A percentile compares a stretch with the other conserved stretches of the same genome.
Evolutionary conservation across 768 basidiomycete genomes (phyloP).

Genomic region (Tulasnella sp.): DNA sequence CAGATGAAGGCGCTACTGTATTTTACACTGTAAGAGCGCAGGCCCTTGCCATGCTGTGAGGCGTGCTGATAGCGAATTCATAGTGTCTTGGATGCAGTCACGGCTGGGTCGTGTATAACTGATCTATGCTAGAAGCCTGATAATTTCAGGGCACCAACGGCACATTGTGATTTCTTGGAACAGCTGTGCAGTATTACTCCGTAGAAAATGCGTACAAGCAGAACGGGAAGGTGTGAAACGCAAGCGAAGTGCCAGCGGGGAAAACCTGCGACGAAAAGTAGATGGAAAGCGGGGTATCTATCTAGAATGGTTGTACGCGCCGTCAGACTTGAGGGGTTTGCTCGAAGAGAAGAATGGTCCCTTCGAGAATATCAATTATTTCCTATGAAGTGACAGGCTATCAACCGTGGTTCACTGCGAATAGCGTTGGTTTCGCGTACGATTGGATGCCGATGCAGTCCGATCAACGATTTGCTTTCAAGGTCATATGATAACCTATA

Average conservation of each 20-base stretch:
- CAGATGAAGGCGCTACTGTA: constrained; percentile 90
- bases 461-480: not conserved
- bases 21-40: constrained; percentile 72
- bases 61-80: constrained; percentile 2
- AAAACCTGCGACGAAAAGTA: too few relatives aligned
- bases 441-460: not conserved
- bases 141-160: too few relatives aligned
- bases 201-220: too few relatives aligned
- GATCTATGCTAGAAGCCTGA: not conserved
- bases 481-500: not conserved
- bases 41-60: not conserved
- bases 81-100: constrained; percentile 71
- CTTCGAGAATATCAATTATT: not conserved
- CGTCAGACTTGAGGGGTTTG: too few relatives aligned
- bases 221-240: too few relatives aligned
- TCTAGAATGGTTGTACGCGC: too few relatives aligned
- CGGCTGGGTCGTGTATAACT: constrained; percentile 80
- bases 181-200: too few relatives aligned
- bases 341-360: not conserved
- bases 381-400: not conserved
- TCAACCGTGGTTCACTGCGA: not conserved
- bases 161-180: too few relatives aligned
- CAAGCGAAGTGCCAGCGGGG: too few relatives aligned
- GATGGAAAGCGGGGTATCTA: too few relatives aligned
- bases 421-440: not conserved